Evolutionary conservation across 345 rosid genomes (phyloP).

Genomic region (Mallotus nudiflorus): DNA sequence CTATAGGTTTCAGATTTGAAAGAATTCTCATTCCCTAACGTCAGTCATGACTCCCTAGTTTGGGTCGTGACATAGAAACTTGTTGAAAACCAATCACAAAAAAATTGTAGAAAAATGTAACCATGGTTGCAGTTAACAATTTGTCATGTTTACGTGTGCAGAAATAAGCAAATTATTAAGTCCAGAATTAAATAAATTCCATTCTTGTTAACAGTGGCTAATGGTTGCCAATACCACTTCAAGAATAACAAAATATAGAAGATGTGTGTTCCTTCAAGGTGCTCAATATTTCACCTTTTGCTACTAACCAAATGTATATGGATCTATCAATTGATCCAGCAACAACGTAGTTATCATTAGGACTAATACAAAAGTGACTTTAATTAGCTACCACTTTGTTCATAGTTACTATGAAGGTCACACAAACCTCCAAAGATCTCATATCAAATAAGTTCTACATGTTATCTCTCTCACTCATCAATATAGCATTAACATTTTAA

Average conservation of each 20-base stretch:
- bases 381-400: conserved; percentile 87
- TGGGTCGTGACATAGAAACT: no score
- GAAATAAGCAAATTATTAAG: conserved; percentile 33
- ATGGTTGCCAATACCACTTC: conserved; percentile 95
- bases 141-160: neutral
- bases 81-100: neutral
- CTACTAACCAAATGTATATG: conserved; percentile 74
- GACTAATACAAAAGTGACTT: conserved; percentile 95
- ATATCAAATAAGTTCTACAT: conserved; percentile 83
- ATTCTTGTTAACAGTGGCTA: conserved; percentile 83
- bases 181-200: conserved; percentile 82
- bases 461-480: conserved; percentile 94
- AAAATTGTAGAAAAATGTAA: neutral
- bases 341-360: conserved; percentile 76
- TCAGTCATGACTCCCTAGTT: no score
- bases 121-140: no score
- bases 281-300: conserved; percentile 69
- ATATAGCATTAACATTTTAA: conserved; percentile 60
- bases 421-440: conserved; percentile 80
- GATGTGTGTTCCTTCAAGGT: conserved; percentile 76
- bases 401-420: conserved; percentile 70
- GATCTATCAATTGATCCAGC: conserved; percentile 92
- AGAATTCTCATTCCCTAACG: no score
- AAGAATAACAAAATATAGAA: conserved; percentile 81
- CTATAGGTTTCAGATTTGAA: no score